Evolutionary conservation across 352 stramenopile genomes (phyloP).

Genomic region (Pythium periplocum): DNA sequence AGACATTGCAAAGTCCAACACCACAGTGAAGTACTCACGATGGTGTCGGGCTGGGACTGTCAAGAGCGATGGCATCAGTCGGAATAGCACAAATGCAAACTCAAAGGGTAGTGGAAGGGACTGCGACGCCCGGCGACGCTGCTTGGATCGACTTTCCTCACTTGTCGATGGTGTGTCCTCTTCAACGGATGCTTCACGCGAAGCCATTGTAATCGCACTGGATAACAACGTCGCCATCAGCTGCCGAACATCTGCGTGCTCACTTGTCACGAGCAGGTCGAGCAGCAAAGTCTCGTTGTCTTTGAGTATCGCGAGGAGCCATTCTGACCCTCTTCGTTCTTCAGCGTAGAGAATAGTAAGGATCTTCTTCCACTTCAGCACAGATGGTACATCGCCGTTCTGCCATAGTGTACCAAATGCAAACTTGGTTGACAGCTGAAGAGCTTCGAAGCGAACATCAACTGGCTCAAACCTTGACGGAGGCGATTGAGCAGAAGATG

Average conservation of each 20-base stretch:
- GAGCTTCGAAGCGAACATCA: constrained; percentile 59
- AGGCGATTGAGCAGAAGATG: too few relatives aligned
- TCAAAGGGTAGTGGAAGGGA: constrained; percentile 67
- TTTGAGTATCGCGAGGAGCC: constrained; percentile 60
- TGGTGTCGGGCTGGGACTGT: constrained; percentile 65
- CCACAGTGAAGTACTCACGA: constrained; percentile 65
- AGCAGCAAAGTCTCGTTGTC: constrained; percentile 60
- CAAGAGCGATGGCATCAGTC: constrained; percentile 71
- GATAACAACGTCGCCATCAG: constrained; percentile 65
- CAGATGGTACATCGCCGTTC: constrained; percentile 56
- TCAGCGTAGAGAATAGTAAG: constrained; percentile 68
- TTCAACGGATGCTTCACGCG: constrained; percentile 8
- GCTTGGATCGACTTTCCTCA: constrained; percentile 1
- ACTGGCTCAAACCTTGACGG: constrained; percentile 39
- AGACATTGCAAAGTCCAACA: constrained; percentile 74
- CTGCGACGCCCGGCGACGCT: constrained; percentile 13
- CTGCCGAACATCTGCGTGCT: constrained; percentile 60
- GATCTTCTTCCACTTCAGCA: constrained; percentile 73
- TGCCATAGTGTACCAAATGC: constrained; percentile 87
- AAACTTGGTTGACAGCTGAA: constrained; percentile 81
- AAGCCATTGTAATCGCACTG: constrained; percentile 55
- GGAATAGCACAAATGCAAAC: constrained; percentile 76
- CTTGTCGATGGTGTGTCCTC: constrained; percentile 5
- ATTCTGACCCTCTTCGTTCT: constrained; percentile 61
- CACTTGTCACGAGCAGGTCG: constrained; percentile 69